Evolutionary conservation across 495 filamentous ascomycete genomes (phyloP), one percentile per base, ranked within the genome.

Genomic region (Aspergillus steynii): DNA sequence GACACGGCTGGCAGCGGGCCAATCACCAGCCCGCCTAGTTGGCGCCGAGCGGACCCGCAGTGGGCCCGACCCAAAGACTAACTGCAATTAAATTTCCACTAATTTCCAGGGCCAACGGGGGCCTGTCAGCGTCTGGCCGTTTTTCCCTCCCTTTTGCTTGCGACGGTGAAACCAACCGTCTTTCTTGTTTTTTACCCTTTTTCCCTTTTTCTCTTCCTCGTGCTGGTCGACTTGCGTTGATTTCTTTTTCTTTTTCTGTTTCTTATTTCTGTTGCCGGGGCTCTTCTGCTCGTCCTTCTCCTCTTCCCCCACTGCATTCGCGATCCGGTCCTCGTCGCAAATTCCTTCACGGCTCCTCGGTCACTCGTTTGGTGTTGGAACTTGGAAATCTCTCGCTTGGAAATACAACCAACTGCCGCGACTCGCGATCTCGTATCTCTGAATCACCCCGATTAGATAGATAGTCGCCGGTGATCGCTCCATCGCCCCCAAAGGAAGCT

Each of bases 221-320:
- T 50, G 32, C 4, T 50, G 12, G 42, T 60, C 53, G 55, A 42
- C 58, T 60, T 27, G 20, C 5, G 0, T 0, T 57, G 0, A 7
- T 65, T 61, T 53, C 53, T 67, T 66, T 61, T 60, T 64, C 51
- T 56, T 28, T 37, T 53, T 67, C 32, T 50, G 45, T 10, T 25
- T 64, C 61, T 27, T 60, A 48, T 46, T 61, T 62, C 31, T 50
- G 58, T 34, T 64, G 20, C 20, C 61, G 29, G 0, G 53, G 1
- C 60, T 53, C 50, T 27, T 32, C 34, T 53, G 14, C 15, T 50
- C 48, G 26, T 10, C 47, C 45, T 3, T 14, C 48, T 50, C 1
- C n/a, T 27, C 26, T 12, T 49, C 15, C 47, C 20, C 27, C 27
- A 14, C 37, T 42, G 10, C 9, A 42, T 10, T 42, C 14, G 37